Evolutionary conservation across 2,329 filamentous ascomycete species (phyloP), one percentile per base, ranked within the genome.

Genomic region (Aplosporella prunicola): DNA sequence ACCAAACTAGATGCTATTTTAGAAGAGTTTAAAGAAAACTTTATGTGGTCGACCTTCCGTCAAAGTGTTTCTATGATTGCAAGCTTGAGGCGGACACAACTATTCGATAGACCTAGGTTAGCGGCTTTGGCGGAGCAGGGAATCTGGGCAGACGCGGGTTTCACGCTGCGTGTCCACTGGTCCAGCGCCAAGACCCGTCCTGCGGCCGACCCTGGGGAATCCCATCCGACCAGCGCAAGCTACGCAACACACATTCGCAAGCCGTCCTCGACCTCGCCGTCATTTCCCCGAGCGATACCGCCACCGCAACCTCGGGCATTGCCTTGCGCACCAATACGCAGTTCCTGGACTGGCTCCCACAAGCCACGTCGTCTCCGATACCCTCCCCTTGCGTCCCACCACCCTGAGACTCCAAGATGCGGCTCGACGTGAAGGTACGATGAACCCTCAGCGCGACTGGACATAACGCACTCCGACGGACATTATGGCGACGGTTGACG

Each of bases 341-440:
- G 24, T 17, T 24, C 27, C 11, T 30, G 42, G 53, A 55, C 56
- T 53, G 56, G 56, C 56, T 56, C 44, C 40, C 55, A 36, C 42
- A 52, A 58, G 57, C 56, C 57, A 58, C 57, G 57, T n/a, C n/a
- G n/a, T 61, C 53, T 57, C 52, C 43, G 43, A 45, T 45, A 41
- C 47, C 51, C 52, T 53, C 54, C 45, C 49, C 42, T 47, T 47
- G 46, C 44, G 44, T 44, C 47, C 38, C 41, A 43, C 41, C 25
- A 51, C 23, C 27, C 28, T 28, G 34, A 37, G 23, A 38, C 35
- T 43, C 47, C 38, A 61, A 48, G 41, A 66, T 66, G 62, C 60
- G 61, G 52, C 49, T 66, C 28, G 62, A 66, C 51, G 62, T 66
- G n/a, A 66, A 66, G 60, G 60, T 61, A 54, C 33, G 30, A n/a